Evolutionary conservation across 768 basidiomycete genomes (phyloP), one percentile per base, ranked within the genome.

Genomic region (Serendipita sp.): DNA sequence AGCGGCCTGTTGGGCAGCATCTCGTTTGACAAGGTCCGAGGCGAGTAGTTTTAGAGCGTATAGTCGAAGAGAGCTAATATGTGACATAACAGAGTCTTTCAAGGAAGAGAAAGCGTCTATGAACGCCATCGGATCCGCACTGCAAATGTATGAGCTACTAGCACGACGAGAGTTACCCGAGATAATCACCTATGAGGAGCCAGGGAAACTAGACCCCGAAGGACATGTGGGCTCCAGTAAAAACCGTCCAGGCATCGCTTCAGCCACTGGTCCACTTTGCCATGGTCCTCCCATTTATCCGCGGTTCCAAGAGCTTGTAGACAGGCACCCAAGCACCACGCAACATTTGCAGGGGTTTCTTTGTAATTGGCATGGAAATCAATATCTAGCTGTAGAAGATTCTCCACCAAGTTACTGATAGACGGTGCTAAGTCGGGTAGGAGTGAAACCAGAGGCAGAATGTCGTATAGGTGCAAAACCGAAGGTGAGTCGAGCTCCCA

Each of bases 31-130:
- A 8, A 82, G 69, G 2, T 77, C 75, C 1, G 83, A 84, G 3
- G 77, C 74, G 15, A 90, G 80, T 4, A 93, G 75, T 28, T 81
- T 80, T 4, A 96, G 78, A 0, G 83, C 77, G 18, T 81, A 77
- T 1, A 86, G 75, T 11, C 95, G 84, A 3, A 89, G 75, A 0
- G 75, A 65, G 1, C 82, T 82, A 5, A 86, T 87, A 70, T 92
- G 85, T 0, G 91, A 94, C 2, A 88, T 74, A 1, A 96, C 72
- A 18, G 83, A 76, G 0, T 73, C 69, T 32, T 79, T 76, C 23
- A 95, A 73, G 28, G 70, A 69, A 0, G 77, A 72, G 67, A 88
- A 89, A 2, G 85, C 70, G 18, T 77, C 76, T 8, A 78, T 74
- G 15, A 86, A 76, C 0, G 77, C 70, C 4, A 70, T 51, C 18